Conservation (phyloP, 148 eudicot species). For the Polygonum aviculare region DNA sequence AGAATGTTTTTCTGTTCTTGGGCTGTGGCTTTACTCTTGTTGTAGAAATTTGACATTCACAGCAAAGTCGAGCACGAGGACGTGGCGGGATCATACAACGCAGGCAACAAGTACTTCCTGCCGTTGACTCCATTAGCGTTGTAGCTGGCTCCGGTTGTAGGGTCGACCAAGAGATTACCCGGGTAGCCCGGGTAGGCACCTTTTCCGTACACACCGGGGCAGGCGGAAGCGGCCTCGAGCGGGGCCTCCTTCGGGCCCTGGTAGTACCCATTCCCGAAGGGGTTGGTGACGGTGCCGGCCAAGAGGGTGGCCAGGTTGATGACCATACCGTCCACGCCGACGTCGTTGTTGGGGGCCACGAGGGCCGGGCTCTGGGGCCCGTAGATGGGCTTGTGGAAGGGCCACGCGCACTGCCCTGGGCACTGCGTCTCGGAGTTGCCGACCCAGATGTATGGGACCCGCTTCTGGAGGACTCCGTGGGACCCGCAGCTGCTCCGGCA, state of each 20-base stretch:
- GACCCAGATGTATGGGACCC: not conserved
- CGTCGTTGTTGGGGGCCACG: conserved; percentile 40
- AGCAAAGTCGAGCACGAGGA: conserved; percentile 38
- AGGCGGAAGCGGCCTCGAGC: conserved; percentile 43
- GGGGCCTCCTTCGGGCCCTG: conserved; percentile 49
- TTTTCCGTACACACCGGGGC: conserved; percentile 39
- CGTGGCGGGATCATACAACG: conserved; percentile 39
- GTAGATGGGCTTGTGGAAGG: conserved; percentile 59
- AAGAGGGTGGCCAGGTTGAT: conserved; percentile 37
- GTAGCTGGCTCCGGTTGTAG: conserved; percentile 33
- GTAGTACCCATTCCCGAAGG: conserved; percentile 46
- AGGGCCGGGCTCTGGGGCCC: conserved; percentile 48
- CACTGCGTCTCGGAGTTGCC: not conserved
- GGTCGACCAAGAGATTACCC: conserved; percentile 39
- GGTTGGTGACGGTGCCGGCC: conserved; percentile 47
- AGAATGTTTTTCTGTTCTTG: no score
- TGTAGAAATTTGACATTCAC: conserved; percentile 6
- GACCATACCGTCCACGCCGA: conserved; percentile 53
- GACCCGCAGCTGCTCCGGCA: conserved; percentile 1
- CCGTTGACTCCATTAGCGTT: conserved; percentile 50
- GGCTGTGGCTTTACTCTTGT: no score
- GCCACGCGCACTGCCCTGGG: conserved; percentile 18
- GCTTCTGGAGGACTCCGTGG: not conserved
- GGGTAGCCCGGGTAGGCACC: conserved; percentile 63
- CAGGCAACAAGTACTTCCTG: conserved; percentile 48